Base-by-base conservation (phyloP, 306 rosid genomes). In the Spatholobus suberectus region DNA sequence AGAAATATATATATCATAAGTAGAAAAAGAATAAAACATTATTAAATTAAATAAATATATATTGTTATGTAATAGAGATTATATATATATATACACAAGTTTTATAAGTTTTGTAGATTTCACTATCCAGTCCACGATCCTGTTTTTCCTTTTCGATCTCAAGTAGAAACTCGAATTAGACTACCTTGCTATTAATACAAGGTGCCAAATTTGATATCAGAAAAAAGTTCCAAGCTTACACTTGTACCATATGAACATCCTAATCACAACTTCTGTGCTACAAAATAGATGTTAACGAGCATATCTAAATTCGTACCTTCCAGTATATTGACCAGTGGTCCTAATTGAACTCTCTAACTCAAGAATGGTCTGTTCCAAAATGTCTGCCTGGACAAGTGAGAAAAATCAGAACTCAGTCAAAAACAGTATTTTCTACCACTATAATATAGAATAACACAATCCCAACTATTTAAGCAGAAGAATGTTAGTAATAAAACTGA, bases 311-410 rank as follows among this genome's bases (percentile, higher is more conserved):
- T 8, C 47, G 77, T 85, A 95, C 98, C 97, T 88, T 68, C 97
- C 95, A 85, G 97, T 95, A 85, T 87, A 93, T 75, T 69, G 86
- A 51, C 95, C 86, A 72, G 91, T 91, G n/a, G 68, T 84, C 81
- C 86, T 86, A 82, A 95, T 54, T 73, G 97, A 93, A 80, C 87
- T 77, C 87, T 93, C 98, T 85, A 95, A 86, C 81, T 82, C 90
- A 44, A 89, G 89, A 80, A 93, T 86, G 58, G 90, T 91, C 62
- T 91, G 89, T 86, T 95, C 98, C 82, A 95, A 90, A 86, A 95
- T 90, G 83, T 93, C 97, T 15, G 93, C 98, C 98, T 93, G 93
- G 54, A 84, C 27, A 80, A 38, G 79, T 52, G 80, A 29, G 80
- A 70, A 27, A 66, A 62, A 52, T 70, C 73, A 70, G 40, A 81